These are phyloP conservation scores for Exophiala sp. DNA, from an alignment of 2,329 filamentous ascomycete genomes.

Conservation along the genomic window DNA sequence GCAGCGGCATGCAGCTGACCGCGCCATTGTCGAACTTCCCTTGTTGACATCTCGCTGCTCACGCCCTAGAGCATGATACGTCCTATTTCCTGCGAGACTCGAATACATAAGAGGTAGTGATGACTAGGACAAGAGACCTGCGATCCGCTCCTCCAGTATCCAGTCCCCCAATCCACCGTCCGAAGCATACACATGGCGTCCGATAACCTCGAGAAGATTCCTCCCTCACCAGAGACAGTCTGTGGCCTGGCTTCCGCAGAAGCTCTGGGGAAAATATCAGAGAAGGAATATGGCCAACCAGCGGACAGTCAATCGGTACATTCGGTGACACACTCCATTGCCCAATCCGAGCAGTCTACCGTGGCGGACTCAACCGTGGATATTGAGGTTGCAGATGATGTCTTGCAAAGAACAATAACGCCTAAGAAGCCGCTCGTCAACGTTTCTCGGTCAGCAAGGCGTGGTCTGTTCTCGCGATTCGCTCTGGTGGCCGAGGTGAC, in stretches of 20 bases:
- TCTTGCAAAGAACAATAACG: slow-evolving; percentile 29
- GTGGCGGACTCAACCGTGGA: slow-evolving; percentile 13
- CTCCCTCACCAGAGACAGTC: slow-evolving; percentile 3
- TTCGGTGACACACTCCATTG: slow-evolving; percentile 5
- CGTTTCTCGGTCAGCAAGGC: slow-evolving; percentile 54
- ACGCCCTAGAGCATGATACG: neutral
- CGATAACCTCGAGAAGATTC: slow-evolving; percentile 13
- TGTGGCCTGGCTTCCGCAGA: neutral
- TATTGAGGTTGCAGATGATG: slow-evolving; percentile 18
- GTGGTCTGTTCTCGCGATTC: slow-evolving; percentile 70
- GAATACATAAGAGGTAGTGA: slow-evolving; percentile 4
- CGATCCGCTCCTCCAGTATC: neutral
- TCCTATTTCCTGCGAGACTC: too few species aligned
- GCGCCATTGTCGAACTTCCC: neutral
- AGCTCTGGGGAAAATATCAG: neutral
- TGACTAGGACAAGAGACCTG: slow-evolving; percentile 12
- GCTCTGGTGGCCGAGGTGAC: slow-evolving; percentile 75
- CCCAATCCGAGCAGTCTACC: slow-evolving; percentile 11
- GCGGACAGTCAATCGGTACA: slow-evolving; percentile 11
- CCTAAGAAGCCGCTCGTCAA: slow-evolving; percentile 39
- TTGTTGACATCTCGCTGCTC: neutral
- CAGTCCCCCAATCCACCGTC: neutral
- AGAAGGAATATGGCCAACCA: slow-evolving; percentile 3
- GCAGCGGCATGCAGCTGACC: slow-evolving; percentile 12
- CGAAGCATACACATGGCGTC: slow-evolving; percentile 6